Conservation (phyloP, 441 rosid species). For the Capsella rubella region DNA sequence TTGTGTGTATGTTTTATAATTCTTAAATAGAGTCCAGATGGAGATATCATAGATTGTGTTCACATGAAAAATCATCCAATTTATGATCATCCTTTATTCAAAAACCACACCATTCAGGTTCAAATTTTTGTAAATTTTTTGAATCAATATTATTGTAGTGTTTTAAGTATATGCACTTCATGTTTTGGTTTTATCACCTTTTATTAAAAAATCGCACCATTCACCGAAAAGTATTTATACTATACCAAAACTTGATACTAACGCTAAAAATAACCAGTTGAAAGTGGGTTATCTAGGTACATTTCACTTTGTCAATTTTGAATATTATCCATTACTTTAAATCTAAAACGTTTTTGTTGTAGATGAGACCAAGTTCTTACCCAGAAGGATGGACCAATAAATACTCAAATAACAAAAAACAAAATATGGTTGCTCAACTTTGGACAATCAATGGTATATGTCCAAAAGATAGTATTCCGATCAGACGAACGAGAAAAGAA, state of each 20-base stretch:
- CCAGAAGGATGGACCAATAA: conserved; percentile 44
- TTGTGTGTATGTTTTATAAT: neutral
- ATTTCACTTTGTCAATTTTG: neutral
- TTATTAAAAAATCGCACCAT: neutral
- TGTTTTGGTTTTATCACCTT: neutral
- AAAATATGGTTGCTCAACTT: conserved; percentile 32
- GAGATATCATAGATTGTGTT: conserved; percentile 57
- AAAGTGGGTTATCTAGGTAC: neutral
- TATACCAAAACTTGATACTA: neutral
- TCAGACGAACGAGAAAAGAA: conserved; percentile 49
- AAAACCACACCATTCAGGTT: conserved; percentile 55
- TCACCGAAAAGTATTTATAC: neutral
- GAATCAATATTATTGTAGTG: neutral
- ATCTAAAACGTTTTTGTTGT: neutral
- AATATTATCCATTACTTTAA: no score
- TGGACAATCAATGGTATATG: conserved; percentile 54
- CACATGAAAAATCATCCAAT: conserved; percentile 49
- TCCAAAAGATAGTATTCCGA: conserved; percentile 49
- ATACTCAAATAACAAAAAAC: neutral
- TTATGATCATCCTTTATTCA: conserved; percentile 52
- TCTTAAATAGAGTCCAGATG: conserved; percentile 53
- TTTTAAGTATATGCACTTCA: neutral
- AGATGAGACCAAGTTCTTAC: conserved; percentile 54
- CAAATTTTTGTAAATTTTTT: no score
- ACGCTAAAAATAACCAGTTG: neutral